Evolutionary conservation across 2,329 filamentous ascomycete species (phyloP), one percentile per base, ranked within the genome.

Genomic region (Xylaria sp.): DNA sequence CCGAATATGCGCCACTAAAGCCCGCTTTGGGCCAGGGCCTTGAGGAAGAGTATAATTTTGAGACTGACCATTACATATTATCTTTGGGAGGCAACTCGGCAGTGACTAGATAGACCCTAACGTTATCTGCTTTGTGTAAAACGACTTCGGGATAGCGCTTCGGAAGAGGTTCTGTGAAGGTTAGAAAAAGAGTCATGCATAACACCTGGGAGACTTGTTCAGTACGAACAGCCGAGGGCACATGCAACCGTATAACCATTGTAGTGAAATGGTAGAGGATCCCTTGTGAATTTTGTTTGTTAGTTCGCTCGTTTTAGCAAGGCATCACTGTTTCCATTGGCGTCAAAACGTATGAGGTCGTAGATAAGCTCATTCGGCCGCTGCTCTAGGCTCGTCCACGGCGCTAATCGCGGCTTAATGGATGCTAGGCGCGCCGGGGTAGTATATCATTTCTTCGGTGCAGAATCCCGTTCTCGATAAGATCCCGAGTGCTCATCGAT

Each of bases 201-300:
- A 20, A 50, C 23, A 13, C 20, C 13, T 20, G n/a, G 34, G 46
- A 63, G 28, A 46, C 37, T 25, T 12, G 32, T 25, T 39, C 37
- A 9, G n/a, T 37, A 56, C 20, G 52, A 66, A 15, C 48, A 60
- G 51, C 64, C 28, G 32, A 20, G n/a, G 46, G 44, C 39, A 55
- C 20, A 70, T 64, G 41, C 64, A 64, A 54, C 55, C 52, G 48
- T 39, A 52, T 63, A 65, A 34, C 25, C 46, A 63, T 50, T 34
- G 55, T 20, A 32, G 20, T 39, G 2, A 50, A 34, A 32, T 15
- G 39, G 10, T 28, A 50, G 37, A n/a, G 3, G 48, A 23, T 57
- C 32, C n/a, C n/a, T 34, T 34, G 46, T 20, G 50, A 32, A 41
- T n/a, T 48, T 48, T 8, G 15, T 18, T 46, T 18, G 5, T 15